Percentiles rank a stretch among this genome's conserved stretches.
Conservation (phyloP, 1,139 yeast species). For the Sugiyamaella sp. region DNA sequence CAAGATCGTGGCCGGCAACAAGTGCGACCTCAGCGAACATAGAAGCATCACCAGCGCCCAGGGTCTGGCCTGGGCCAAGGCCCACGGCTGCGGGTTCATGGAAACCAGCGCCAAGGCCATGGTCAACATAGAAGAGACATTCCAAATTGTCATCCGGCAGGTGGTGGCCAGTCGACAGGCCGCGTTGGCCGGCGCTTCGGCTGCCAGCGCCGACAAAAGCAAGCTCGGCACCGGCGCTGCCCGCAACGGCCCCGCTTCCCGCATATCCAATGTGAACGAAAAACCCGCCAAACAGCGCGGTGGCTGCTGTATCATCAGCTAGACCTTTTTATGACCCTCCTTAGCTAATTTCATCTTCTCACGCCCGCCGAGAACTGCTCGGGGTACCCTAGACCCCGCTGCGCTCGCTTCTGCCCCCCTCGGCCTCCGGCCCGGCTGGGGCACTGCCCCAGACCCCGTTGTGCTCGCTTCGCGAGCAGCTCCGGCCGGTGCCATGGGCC, state of each 20-base stretch:
- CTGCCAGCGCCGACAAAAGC: too few species aligned
- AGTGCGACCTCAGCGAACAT: constrained; percentile 68
- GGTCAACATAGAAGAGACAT: constrained; percentile 88
- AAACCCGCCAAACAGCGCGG: constrained; percentile 7
- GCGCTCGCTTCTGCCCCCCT: background rate
- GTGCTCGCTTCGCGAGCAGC: too few species aligned
- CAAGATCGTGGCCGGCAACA: constrained; percentile 43
- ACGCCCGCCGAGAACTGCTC: background rate
- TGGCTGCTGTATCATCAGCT: constrained; percentile 23
- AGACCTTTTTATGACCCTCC: constrained; percentile 3
- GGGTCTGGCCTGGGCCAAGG: constrained; percentile 75
- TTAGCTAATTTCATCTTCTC: background rate
- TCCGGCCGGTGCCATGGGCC: too few species aligned
- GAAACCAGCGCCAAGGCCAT: constrained; percentile 91
- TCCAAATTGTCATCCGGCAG: constrained; percentile 66
- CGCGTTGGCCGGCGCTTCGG: constrained; percentile 11
- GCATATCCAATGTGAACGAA: background rate
- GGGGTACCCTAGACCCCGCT: too few species aligned
- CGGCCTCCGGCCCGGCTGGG: too few species aligned
- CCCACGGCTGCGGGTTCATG: constrained; percentile 74
- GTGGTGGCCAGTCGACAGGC: constrained; percentile 42
- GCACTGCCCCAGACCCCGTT: too few species aligned
- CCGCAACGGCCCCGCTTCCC: background rate
- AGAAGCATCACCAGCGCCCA: constrained; percentile 81
- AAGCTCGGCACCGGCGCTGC: background rate